phyloP scores from a whole-genome alignment of 345 rosid species.

The Sisymbrium altissimum region DNA sequence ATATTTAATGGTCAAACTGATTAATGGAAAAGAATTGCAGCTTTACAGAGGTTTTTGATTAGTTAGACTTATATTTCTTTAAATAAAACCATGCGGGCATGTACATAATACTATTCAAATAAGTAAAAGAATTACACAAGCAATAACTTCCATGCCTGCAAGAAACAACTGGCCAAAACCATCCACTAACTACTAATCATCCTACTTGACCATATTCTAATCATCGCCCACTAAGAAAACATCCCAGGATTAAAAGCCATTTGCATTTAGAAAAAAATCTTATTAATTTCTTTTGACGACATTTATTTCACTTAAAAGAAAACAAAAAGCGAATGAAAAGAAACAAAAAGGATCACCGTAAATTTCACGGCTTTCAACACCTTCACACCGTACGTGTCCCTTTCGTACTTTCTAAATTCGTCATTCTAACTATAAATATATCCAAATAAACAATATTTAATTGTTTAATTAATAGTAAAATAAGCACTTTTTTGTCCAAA shows the following conservation, averaged over 20 bases:
- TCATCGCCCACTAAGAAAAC: neutral
- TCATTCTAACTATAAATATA: neutral
- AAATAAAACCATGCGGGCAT: neutral
- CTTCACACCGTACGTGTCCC: slow-evolving; percentile 29
- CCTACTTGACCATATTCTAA: slow-evolving; percentile 13
- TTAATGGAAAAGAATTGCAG: neutral
- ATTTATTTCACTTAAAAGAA: neutral
- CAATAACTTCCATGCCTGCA: no score
- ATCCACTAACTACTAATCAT: neutral
- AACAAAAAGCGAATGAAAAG: neutral
- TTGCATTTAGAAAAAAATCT: neutral
- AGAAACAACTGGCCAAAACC: slow-evolving; percentile 10
- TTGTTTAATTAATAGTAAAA: neutral
- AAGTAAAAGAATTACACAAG: neutral
- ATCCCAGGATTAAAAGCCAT: neutral
- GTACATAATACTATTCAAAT: neutral
- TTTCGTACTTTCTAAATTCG: slow-evolving; percentile 13
- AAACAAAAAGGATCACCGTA: neutral
- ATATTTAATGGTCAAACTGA: neutral
- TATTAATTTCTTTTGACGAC: neutral
- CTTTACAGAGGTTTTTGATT: neutral
- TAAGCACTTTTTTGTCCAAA: no score
- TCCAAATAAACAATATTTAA: neutral
- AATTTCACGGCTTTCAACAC: neutral
- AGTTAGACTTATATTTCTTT: no score